Percentiles rank a stretch among this genome's conserved stretches.
Conservation (phyloP, 2,329 filamentous ascomycete species). For the Aspergillus niger region DNA sequence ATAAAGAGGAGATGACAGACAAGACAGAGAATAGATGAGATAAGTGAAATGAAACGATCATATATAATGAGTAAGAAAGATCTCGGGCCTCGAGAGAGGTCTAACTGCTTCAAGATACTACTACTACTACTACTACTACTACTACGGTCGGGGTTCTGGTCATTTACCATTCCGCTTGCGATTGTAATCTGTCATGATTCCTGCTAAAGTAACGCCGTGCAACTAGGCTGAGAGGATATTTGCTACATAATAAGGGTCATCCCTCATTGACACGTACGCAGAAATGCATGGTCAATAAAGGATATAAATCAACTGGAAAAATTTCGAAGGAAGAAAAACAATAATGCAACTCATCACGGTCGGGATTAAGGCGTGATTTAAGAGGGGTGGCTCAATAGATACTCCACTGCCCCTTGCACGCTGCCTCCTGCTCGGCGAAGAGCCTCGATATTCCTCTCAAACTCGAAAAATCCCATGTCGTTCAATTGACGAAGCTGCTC, state of each 20-base stretch:
- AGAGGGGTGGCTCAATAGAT: slow-evolving; percentile 40
- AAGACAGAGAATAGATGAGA: too few species aligned
- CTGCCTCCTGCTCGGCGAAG: slow-evolving; percentile 86
- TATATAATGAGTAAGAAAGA: too few species aligned
- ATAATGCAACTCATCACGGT: not conserved
- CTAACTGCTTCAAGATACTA: too few species aligned
- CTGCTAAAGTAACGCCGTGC: not conserved
- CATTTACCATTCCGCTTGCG: too few species aligned
- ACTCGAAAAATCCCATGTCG: slow-evolving; percentile 98
- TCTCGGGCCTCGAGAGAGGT: too few species aligned
- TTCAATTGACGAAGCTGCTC: slow-evolving; percentile 90
- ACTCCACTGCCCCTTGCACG: slow-evolving; percentile 73
- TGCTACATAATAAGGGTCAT: slow-evolving; percentile 1
- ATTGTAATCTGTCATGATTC: not conserved
- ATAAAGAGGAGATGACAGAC: too few species aligned
- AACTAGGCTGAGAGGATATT: not conserved
- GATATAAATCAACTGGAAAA: too few species aligned
- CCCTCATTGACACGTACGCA: slow-evolving; percentile 5
- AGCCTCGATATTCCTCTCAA: slow-evolving; percentile 87
- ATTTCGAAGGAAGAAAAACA: too few species aligned
- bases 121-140: too few species aligned
- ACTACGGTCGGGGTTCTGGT: too few species aligned
- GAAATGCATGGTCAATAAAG: not conserved
- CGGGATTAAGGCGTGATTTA: slow-evolving; percentile 15
- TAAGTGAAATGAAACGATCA: too few species aligned